Percentiles rank a stretch among this genome's conserved stretches.
Conservation (phyloP, 176 grass and related monocot species). For the Elymus sibiricus region DNA sequence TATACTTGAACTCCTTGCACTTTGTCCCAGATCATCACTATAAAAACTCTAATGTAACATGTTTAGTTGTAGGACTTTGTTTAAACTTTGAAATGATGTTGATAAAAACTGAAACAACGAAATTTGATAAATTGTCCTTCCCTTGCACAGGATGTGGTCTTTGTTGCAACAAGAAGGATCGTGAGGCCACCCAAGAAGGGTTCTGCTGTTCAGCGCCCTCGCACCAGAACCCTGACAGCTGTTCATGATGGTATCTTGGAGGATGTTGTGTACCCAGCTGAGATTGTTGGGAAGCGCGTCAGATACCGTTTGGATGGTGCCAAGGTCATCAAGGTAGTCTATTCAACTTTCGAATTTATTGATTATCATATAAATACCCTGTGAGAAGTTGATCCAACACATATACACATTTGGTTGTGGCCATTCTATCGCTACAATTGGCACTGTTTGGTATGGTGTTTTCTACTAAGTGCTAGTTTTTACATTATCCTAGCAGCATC, state of each 20-base stretch:
- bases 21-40: not conserved
- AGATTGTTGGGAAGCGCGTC: constrained; percentile 83
- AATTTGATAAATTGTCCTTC: not conserved
- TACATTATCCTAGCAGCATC: not conserved
- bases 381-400: not conserved
- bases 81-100: not conserved
- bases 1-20: not conserved
- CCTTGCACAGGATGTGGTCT: constrained; percentile 55
- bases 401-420: not conserved
- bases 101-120: not conserved
- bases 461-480: not conserved
- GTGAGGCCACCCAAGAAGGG: constrained; percentile 94
- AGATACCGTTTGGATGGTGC: constrained; percentile 86
- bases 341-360: not conserved
- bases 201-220: constrained; percentile 77
- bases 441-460: not conserved
- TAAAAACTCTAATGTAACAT: not conserved
- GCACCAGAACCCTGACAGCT: constrained; percentile 82
- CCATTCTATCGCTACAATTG: not conserved
- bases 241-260: constrained; percentile 92
- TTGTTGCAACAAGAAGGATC: constrained; percentile 89
- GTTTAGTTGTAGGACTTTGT: not conserved
- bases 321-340: constrained; percentile 50
- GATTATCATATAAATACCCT: not conserved
- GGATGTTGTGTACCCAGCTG: constrained; percentile 94